A percentile compares a stretch with the other conserved stretches of the same genome.
Conservation (phyloP, 2,329 filamentous ascomycete genomes). For the Xylariaceae sp. region DNA sequence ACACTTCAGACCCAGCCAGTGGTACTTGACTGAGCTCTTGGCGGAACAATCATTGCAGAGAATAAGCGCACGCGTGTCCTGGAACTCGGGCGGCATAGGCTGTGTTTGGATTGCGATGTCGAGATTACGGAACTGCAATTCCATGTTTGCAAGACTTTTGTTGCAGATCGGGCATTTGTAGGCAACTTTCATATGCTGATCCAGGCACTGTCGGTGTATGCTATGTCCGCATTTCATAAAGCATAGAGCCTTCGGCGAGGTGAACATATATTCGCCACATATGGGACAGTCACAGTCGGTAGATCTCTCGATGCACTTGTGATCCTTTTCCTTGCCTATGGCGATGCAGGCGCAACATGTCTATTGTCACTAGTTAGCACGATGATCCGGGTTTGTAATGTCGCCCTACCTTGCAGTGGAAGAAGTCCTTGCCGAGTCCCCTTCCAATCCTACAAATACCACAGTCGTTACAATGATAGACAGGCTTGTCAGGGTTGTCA, state of each 20-base stretch:
- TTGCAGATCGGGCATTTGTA: constrained; percentile 98
- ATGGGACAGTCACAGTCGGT: constrained; percentile 97
- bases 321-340: constrained; percentile 79
- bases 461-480: constrained; percentile 96
- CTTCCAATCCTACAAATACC: constrained; percentile 91
- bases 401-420: constrained; percentile 84
- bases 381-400: not conserved
- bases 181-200: constrained; percentile 82
- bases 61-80: constrained; percentile 77
- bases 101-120: constrained; percentile 86
- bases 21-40: constrained; percentile 83
- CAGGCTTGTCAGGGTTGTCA: constrained; percentile 84
- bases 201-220: constrained; percentile 88
- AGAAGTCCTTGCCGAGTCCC: constrained; percentile 94
- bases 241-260: constrained; percentile 82
- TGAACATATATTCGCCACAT: constrained; percentile 96
- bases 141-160: constrained; percentile 97
- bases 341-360: constrained; percentile 93
- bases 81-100: constrained; percentile 87
- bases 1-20: constrained; percentile 95
- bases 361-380: constrained; percentile 44
- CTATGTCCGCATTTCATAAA: constrained; percentile 97
- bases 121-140: constrained; percentile 87
- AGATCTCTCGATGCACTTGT: constrained; percentile 92
- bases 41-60: constrained; percentile 95